phyloP scores from a whole-genome alignment of 2,329 filamentous ascomycete genomes.

The Geosmithia putterillii region DNA sequence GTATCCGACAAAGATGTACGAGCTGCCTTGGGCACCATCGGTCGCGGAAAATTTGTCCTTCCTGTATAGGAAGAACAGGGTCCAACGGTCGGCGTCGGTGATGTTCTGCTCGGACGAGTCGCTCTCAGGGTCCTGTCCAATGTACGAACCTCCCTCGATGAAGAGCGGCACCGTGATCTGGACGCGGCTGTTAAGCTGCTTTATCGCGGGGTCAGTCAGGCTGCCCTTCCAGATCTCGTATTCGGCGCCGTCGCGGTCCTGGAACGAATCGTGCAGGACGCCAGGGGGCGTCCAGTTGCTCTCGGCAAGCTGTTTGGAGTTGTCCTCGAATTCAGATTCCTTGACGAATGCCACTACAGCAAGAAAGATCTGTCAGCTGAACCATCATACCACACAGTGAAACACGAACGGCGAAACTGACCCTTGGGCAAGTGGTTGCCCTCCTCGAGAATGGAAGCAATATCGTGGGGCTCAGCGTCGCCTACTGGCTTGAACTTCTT shows the following conservation, averaged over 20 bases:
- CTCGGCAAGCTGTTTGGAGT: slow-evolving; percentile 29
- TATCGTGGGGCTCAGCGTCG: slow-evolving; percentile 56
- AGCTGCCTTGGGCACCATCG: slow-evolving; percentile 28
- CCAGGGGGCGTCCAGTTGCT: slow-evolving; percentile 61
- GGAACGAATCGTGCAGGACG: slow-evolving; percentile 52
- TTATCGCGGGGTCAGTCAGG: slow-evolving; percentile 56
- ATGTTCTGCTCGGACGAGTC: slow-evolving; percentile 53
- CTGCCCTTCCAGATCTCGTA: slow-evolving; percentile 81
- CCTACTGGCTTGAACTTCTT: slow-evolving; percentile 60
- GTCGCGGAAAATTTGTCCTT: slow-evolving; percentile 32
- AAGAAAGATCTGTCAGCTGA: background rate
- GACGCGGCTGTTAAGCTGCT: slow-evolving; percentile 63
- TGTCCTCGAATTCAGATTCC: slow-evolving; percentile 46
- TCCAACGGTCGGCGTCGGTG: slow-evolving; percentile 73
- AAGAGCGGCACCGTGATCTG: slow-evolving; percentile 77
- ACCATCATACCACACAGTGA: background rate
- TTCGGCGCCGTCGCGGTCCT: slow-evolving; percentile 39
- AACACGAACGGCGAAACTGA: slow-evolving; percentile 18
- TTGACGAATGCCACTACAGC: slow-evolving; percentile 53
- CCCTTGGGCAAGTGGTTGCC: slow-evolving; percentile 58
- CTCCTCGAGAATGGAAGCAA: slow-evolving; percentile 49
- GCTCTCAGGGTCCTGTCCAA: slow-evolving; percentile 35
- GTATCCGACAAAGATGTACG: slow-evolving; percentile 82
- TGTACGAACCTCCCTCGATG: slow-evolving; percentile 81
- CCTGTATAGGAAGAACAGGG: slow-evolving; percentile 75